A percentile compares a stretch with the other conserved stretches of the same genome.
Conservation (phyloP, 768 basidiomycete genomes). For the Lactifluus volemus region DNA sequence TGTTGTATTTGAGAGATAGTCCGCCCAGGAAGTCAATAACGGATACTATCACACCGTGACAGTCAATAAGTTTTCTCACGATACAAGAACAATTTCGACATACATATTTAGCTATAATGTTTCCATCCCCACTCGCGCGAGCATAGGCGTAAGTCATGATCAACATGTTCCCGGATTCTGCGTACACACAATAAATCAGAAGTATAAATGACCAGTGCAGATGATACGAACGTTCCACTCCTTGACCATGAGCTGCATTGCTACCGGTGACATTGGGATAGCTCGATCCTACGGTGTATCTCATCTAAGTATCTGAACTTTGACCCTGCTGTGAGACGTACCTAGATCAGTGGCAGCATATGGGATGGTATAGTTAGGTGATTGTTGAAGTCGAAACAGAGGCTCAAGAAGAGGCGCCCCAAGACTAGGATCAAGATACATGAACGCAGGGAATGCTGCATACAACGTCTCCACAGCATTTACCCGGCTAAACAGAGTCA, state of each 20-base stretch:
- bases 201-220: neutral
- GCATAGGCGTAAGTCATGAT: constrained; percentile 28
- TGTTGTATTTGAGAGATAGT: constrained; percentile 29
- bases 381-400: constrained; percentile 18
- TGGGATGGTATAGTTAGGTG: constrained; percentile 9
- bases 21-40: constrained; percentile 27
- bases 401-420: constrained; percentile 27
- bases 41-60: constrained; percentile 21
- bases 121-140: constrained; percentile 22
- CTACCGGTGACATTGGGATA: constrained; percentile 10
- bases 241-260: neutral
- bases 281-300: neutral
- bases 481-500: constrained; percentile 19
- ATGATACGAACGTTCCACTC: constrained; percentile 8
- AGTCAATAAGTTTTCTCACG: neutral
- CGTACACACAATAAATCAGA: neutral
- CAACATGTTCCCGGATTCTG: constrained; percentile 29
- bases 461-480: constrained; percentile 50
- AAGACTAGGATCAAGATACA: constrained; percentile 46
- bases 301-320: neutral
- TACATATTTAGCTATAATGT: constrained; percentile 22
- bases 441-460: constrained; percentile 40
- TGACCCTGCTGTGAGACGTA: neutral
- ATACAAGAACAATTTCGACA: neutral
- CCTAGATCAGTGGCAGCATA: constrained; percentile 21